A percentile compares a stretch with the other conserved stretches of the same genome.
Evolutionary conservation across 2,329 filamentous ascomycete species (phyloP).

Genomic region (Colletotrichum sublineola): DNA sequence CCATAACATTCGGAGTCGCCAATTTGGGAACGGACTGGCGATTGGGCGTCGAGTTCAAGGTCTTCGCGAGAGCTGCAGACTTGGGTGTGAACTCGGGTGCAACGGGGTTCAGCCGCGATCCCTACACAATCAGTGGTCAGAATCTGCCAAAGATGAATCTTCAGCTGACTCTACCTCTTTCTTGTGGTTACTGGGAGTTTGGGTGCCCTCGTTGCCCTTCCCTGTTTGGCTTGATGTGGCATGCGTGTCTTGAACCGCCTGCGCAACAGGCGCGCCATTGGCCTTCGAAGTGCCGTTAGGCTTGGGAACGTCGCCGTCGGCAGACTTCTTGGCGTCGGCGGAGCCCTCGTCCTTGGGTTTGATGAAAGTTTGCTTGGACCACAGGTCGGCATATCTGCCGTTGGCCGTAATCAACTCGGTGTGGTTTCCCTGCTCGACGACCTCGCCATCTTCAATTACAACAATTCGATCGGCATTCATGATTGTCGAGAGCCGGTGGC

Average conservation of each 20-base stretch:
- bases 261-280: slow-evolving; percentile 49
- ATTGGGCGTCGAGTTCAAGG: slow-evolving; percentile 40
- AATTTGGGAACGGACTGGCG: slow-evolving; percentile 32
- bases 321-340: slow-evolving; percentile 2
- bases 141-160: slow-evolving; percentile 49
- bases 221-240: slow-evolving; percentile 45
- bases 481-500: slow-evolving; percentile 78
- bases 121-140: slow-evolving; percentile 60
- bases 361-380: slow-evolving; percentile 73
- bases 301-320: slow-evolving; percentile 55
- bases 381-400: slow-evolving; percentile 74
- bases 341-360: slow-evolving; percentile 58
- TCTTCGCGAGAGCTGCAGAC: slow-evolving; percentile 39
- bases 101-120: slow-evolving; percentile 67
- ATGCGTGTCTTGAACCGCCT: slow-evolving; percentile 39
- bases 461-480: slow-evolving; percentile 77
- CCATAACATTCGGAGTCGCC: slow-evolving; percentile 18
- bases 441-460: slow-evolving; percentile 72
- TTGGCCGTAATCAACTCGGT: slow-evolving; percentile 68
- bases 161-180: slow-evolving; percentile 64
- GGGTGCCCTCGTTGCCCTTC: slow-evolving; percentile 45
- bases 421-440: slow-evolving; percentile 75
- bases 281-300: slow-evolving; percentile 52
- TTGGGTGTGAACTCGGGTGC: slow-evolving; percentile 69
- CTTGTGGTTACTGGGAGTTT: slow-evolving; percentile 52